phyloP scores from a whole-genome alignment of 306 rosid species.

The Inga leiocalycina region DNA sequence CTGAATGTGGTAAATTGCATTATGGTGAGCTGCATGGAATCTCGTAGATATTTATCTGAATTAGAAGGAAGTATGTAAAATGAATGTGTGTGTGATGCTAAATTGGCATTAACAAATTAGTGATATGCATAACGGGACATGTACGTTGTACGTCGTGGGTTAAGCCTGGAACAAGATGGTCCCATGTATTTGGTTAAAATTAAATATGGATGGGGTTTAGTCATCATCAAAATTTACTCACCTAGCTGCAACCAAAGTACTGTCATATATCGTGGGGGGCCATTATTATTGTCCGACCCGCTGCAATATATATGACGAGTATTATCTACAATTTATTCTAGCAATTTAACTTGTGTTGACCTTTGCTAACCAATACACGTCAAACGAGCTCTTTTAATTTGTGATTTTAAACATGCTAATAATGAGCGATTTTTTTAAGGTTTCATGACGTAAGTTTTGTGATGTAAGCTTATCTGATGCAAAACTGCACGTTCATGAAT shows the following conservation, averaged over 20 bases:
- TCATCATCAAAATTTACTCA: neutral
- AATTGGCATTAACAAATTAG: neutral
- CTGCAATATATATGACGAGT: neutral
- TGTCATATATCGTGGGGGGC: neutral
- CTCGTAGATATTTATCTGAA: neutral
- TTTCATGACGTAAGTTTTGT: neutral
- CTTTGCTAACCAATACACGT: neutral
- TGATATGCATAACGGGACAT: neutral
- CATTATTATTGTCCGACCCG: neutral
- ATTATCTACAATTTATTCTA: neutral
- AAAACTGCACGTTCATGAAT: neutral
- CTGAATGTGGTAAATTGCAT: too few species aligned
- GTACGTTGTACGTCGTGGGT: constrained; percentile 17
- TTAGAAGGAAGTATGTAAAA: neutral
- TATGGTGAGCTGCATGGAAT: neutral
- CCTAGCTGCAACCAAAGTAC: neutral
- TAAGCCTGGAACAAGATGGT: constrained; percentile 13
- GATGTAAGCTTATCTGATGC: neutral
- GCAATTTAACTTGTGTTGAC: neutral
- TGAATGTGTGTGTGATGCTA: neutral
- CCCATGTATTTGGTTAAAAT: constrained; percentile 20
- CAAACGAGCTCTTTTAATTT: neutral
- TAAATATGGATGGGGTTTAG: neutral
- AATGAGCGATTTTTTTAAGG: neutral
- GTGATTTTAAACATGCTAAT: neutral